Percentiles rank a stretch among this genome's conserved stretches.
Evolutionary conservation across 306 rosid genomes (phyloP).

Genomic region (Prunus mongolica): DNA sequence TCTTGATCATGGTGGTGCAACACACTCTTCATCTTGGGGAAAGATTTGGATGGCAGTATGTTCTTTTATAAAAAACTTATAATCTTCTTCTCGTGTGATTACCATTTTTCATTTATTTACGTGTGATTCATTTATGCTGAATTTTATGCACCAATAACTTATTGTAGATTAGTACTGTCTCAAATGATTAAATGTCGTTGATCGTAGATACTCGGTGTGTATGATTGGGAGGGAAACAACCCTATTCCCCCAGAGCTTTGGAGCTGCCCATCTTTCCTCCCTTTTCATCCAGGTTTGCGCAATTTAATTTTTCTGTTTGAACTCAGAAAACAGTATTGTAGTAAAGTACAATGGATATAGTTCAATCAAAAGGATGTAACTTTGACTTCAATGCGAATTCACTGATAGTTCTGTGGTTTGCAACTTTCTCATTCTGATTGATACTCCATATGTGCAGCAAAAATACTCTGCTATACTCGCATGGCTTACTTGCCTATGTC

Average conservation of each 20-base stretch:
- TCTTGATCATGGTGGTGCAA: slow-evolving; percentile 53
- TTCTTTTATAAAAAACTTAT: not conserved
- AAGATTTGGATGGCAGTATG: slow-evolving; percentile 73
- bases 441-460: slow-evolving; percentile 34
- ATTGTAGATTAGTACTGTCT: not conserved
- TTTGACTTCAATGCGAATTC: not conserved
- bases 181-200: not conserved
- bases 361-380: not conserved
- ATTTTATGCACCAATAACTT: too few species aligned
- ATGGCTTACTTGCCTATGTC: slow-evolving; percentile 70
- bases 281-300: slow-evolving; percentile 54
- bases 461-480: slow-evolving; percentile 71
- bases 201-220: slow-evolving; percentile 52
- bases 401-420: not conserved
- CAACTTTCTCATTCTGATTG: not conserved
- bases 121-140: too few species aligned
- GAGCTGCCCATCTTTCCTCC: slow-evolving; percentile 60
- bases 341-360: not conserved
- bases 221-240: slow-evolving; percentile 61
- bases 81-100: not conserved
- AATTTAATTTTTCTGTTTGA: not conserved
- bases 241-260: slow-evolving; percentile 82
- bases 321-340: not conserved
- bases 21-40: slow-evolving; percentile 74
- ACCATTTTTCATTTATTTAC: too few species aligned